phyloP scores from a whole-genome alignment of 305 asterid genomes.

The Fraxinus angustifolia region DNA sequence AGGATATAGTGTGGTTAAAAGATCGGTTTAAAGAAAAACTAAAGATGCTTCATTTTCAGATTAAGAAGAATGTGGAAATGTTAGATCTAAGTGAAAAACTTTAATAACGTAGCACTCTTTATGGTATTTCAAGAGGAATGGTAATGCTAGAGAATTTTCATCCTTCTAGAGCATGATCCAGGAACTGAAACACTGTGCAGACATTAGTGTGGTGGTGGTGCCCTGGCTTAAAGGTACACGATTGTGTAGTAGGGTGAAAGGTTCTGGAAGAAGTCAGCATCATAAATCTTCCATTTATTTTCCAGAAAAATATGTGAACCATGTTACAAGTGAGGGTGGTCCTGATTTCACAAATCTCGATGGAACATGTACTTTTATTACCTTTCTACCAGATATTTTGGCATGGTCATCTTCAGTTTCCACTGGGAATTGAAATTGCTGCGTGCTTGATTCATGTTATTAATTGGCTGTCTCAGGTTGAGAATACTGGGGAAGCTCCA shows the following conservation, averaged over 20 bases:
- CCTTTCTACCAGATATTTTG: background rate
- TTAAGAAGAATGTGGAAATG: background rate
- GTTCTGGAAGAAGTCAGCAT: background rate
- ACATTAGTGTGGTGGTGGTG: background rate
- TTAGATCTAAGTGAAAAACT: background rate
- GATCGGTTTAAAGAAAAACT: background rate
- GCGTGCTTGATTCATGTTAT: slow-evolving; percentile 14
- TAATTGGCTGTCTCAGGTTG: slow-evolving; percentile 51
- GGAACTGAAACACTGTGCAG: background rate
- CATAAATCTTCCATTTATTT: background rate
- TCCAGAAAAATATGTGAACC: background rate
- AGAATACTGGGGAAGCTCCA: slow-evolving; percentile 60
- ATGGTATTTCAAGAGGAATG: background rate
- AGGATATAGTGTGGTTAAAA: background rate
- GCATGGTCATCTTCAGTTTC: background rate
- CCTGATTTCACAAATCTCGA: background rate
- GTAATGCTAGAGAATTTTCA: background rate
- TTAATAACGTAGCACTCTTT: background rate
- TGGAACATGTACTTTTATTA: background rate
- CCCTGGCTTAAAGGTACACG: background rate
- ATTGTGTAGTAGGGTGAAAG: background rate
- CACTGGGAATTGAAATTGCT: slow-evolving; percentile 3
- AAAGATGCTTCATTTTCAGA: background rate
- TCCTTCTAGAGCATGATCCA: background rate
- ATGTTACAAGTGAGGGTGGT: background rate